These are phyloP conservation scores for Smittium culicis DNA, from an alignment of 371 early-diverging fungal genomes.

Conservation along the genomic window DNA sequence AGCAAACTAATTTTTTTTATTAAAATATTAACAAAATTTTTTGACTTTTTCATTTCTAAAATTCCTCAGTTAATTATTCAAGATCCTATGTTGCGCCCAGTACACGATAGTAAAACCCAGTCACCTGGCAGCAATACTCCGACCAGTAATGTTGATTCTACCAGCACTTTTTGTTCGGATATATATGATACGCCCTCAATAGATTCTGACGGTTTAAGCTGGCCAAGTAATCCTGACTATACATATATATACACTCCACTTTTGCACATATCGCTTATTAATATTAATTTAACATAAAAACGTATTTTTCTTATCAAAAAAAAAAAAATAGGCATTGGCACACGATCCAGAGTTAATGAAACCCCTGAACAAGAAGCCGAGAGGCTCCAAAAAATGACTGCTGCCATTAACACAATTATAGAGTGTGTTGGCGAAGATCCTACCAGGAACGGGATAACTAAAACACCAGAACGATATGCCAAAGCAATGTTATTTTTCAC, in stretches of 20 bases:
- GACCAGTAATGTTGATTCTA: too few relatives aligned
- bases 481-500: conserved; percentile 94
- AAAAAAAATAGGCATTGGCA: conserved; percentile 31
- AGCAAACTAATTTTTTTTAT: too few relatives aligned
- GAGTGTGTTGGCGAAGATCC: conserved; percentile 93
- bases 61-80: too few relatives aligned
- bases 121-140: too few relatives aligned
- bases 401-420: conserved; percentile 74
- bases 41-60: too few relatives aligned
- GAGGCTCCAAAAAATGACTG: conserved; percentile 61
- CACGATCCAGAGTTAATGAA: conserved; percentile 62
- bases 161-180: too few relatives aligned
- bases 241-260: not conserved
- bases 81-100: too few relatives aligned
- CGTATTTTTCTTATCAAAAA: not conserved
- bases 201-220: conserved; percentile 38
- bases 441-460: conserved; percentile 80
- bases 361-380: conserved; percentile 47
- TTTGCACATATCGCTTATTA: conserved; percentile 1
- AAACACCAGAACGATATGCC: conserved; percentile 94
- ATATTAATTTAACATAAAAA: not conserved
- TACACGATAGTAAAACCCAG: too few relatives aligned
- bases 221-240: conserved; percentile 33
- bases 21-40: too few relatives aligned
- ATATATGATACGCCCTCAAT: conserved; percentile 13